Percentiles rank a stretch among this genome's conserved stretches.
phyloP scores from a whole-genome alignment of 2,329 filamentous ascomycete genomes.

The Cladosporium cucumerinum region DNA sequence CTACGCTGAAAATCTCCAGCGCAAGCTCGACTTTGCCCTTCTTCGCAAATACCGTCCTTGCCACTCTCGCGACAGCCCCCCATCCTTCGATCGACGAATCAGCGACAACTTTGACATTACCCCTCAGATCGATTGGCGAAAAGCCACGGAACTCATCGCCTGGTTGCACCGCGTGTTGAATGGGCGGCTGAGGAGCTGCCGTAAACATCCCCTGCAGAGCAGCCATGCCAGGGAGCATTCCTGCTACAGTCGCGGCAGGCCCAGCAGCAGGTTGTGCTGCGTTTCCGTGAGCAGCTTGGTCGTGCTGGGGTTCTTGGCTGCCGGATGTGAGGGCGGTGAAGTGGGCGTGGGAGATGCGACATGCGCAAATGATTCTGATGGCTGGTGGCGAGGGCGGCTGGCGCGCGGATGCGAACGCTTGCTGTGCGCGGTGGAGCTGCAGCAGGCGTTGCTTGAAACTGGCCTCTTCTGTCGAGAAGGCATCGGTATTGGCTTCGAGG shows the following conservation, averaged over 20 bases:
- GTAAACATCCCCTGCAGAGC: conserved; percentile 5
- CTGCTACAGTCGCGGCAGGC: background rate
- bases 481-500: conserved; percentile 8
- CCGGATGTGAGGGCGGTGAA: conserved; percentile 26
- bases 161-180: conserved; percentile 20
- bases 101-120: conserved; percentile 19
- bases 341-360: conserved; percentile 29
- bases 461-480: background rate
- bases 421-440: conserved; percentile 6
- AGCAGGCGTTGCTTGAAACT: conserved; percentile 9
- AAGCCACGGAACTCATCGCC: conserved; percentile 30
- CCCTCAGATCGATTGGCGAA: conserved; percentile 27
- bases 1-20: conserved; percentile 21
- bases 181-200: background rate
- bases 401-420: background rate
- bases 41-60: conserved; percentile 23
- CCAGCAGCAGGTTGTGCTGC: background rate
- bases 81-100: background rate
- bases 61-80: conserved; percentile 24
- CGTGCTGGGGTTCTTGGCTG: background rate
- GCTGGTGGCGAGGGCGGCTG: conserved; percentile 19
- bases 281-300: background rate
- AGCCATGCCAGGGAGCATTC: conserved; percentile 1
- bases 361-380: conserved; percentile 31
- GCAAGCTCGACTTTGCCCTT: conserved; percentile 21